Conservation (phyloP, 805 yeast species). For the Candida cerambycidarum region DNA sequence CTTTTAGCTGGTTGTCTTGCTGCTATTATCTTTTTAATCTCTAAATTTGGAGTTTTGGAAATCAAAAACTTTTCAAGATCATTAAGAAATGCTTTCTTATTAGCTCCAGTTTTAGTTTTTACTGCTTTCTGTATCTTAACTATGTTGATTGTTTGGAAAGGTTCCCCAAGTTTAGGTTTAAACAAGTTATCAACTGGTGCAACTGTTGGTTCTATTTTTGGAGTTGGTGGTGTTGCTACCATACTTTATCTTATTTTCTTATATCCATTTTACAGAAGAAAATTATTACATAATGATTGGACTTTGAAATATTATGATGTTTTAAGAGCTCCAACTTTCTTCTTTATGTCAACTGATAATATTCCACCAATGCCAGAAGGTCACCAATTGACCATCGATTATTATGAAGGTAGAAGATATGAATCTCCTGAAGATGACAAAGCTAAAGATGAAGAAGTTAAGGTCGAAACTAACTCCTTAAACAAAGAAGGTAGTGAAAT, state of each 20-base stretch:
- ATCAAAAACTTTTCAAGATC: slow-evolving; percentile 43
- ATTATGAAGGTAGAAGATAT: slow-evolving; percentile 60
- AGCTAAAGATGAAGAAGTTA: slow-evolving; percentile 12
- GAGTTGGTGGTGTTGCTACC: slow-evolving; percentile 61
- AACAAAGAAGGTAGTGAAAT: slow-evolving; percentile 10
- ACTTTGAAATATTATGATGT: slow-evolving; percentile 58
- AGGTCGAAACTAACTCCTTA: slow-evolving; percentile 10
- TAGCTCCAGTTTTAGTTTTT: slow-evolving; percentile 63
- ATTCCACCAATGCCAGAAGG: slow-evolving; percentile 72
- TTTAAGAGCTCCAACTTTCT: slow-evolving; percentile 54
- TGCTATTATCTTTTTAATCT: slow-evolving; percentile 53
- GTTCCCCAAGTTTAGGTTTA: slow-evolving; percentile 67
- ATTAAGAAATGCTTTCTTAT: slow-evolving; percentile 52
- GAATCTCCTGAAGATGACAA: slow-evolving; percentile 13
- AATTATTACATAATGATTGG: slow-evolving; percentile 64
- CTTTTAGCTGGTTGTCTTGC: slow-evolving; percentile 65
- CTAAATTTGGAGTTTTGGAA: slow-evolving; percentile 64
- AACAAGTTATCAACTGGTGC: slow-evolving; percentile 52
- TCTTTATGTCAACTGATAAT: slow-evolving; percentile 52
- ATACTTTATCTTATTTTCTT: slow-evolving; percentile 52
- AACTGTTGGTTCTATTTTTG: slow-evolving; percentile 58
- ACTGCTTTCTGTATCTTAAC: slow-evolving; percentile 61
- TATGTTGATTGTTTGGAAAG: slow-evolving; percentile 79
- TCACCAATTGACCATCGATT: slow-evolving; percentile 55
- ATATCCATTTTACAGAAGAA: slow-evolving; percentile 63